Percentiles rank a stretch among this genome's conserved stretches.
These are phyloP conservation scores for Apiospora sp. DNA, from an alignment of 2,329 filamentous ascomycete genomes.

Conservation along the genomic window DNA sequence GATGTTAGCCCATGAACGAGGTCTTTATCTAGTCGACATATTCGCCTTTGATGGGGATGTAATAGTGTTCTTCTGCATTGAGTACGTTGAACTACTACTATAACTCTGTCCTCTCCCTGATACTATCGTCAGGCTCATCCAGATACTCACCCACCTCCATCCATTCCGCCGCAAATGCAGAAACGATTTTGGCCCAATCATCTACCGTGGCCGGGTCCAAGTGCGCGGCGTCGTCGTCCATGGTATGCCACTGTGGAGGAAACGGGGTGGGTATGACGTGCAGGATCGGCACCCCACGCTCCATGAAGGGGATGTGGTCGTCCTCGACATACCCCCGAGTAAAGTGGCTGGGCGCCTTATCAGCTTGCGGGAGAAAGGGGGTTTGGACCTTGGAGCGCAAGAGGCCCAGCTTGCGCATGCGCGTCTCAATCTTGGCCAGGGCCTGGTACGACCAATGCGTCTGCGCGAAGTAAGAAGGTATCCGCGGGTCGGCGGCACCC, in stretches of 20 bases:
- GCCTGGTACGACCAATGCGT: conserved; percentile 93
- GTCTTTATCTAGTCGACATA: background rate
- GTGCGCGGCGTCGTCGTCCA: conserved; percentile 84
- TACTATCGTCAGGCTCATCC: conserved; percentile 24
- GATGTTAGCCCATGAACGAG: background rate
- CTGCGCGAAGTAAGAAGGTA: conserved; percentile 87
- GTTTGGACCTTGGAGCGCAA: conserved; percentile 56
- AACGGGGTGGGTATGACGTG: conserved; percentile 90
- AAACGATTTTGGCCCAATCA: conserved; percentile 87
- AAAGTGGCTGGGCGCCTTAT: conserved; percentile 61
- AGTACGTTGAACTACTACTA: background rate
- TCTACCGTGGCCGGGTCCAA: conserved; percentile 80
- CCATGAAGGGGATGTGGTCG: conserved; percentile 92
- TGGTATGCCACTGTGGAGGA: conserved; percentile 84
- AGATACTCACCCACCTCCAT: conserved; percentile 70
- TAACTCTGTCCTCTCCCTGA: conserved; percentile 27
- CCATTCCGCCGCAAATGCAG: conserved; percentile 90
- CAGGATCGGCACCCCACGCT: conserved; percentile 83
- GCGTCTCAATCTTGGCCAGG: conserved; percentile 76
- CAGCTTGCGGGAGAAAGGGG: conserved; percentile 71
- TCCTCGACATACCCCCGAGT: conserved; percentile 70
- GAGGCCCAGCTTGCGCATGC: conserved; percentile 71
- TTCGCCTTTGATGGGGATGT: background rate
- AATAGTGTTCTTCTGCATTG: background rate
- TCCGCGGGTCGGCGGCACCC: conserved; percentile 69